Conservation (phyloP, 164 flowering plant genomes). For the Nelumbo lutea region DNA sequence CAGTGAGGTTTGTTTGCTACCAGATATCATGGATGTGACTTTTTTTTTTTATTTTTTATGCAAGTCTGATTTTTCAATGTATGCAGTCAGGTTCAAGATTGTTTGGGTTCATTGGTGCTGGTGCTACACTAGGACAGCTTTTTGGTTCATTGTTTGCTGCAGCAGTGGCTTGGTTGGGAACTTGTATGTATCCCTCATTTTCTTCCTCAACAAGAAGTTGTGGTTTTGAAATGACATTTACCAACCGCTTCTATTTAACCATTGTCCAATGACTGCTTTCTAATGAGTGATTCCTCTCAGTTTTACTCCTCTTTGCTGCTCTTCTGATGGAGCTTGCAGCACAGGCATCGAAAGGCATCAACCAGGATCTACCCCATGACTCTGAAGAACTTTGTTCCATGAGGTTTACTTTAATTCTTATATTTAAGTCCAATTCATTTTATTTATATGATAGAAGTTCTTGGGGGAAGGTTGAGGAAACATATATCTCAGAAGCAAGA, state of each 20-base stretch:
- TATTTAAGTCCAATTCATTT: background rate
- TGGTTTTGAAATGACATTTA: background rate
- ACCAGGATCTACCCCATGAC: slow-evolving; percentile 33
- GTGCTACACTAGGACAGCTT: slow-evolving; percentile 98
- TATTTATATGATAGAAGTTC: background rate
- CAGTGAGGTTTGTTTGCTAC: slow-evolving; percentile 60
- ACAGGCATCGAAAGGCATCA: slow-evolving; percentile 77
- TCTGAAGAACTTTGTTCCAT: slow-evolving; percentile 58
- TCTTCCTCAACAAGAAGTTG: background rate
- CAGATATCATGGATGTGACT: background rate
- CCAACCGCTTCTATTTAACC: background rate
- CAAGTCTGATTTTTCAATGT: slow-evolving; percentile 21
- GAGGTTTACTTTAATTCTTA: slow-evolving; percentile 34
- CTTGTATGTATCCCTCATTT: slow-evolving; percentile 52
- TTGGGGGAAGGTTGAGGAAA: background rate
- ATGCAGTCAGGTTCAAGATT: slow-evolving; percentile 99
- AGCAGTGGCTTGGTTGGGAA: slow-evolving; percentile 86
- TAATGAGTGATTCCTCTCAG: slow-evolving; percentile 32
- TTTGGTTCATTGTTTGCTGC: slow-evolving; percentile 93
- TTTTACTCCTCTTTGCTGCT: slow-evolving; percentile 80
- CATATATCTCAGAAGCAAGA: too few relatives aligned
- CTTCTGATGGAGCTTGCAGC: slow-evolving; percentile 92
- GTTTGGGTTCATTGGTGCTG: slow-evolving; percentile 98
- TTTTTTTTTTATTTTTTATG: slow-evolving; percentile 1
- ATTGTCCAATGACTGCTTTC: background rate